Evolutionary conservation across 2,329 filamentous ascomycete species (phyloP).

Genomic region (Penicillium freii): DNA sequence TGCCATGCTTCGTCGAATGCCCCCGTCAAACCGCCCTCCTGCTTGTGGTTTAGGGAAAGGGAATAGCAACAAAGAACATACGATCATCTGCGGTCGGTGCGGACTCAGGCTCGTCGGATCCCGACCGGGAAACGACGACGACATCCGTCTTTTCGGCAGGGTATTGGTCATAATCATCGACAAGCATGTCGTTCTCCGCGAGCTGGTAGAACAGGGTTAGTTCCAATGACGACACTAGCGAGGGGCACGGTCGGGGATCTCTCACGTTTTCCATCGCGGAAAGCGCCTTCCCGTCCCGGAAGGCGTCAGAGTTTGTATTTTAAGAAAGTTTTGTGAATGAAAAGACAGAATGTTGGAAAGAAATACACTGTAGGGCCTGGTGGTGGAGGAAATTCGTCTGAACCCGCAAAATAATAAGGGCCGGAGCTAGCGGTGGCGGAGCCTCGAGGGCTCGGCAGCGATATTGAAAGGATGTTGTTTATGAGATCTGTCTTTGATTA

Average conservation of each 20-base stretch:
- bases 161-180: constrained; percentile 57
- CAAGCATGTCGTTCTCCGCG: constrained; percentile 60
- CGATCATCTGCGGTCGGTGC: constrained; percentile 59
- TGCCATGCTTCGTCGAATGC: background rate
- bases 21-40: background rate
- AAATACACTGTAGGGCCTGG: constrained; percentile 11
- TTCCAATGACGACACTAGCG: constrained; percentile 32
- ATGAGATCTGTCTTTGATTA: background rate
- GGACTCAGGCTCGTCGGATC: constrained; percentile 57
- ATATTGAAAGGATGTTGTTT: constrained; percentile 1
- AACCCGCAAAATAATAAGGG: constrained; percentile 19
- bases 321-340: constrained; percentile 6
- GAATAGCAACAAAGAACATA: constrained; percentile 33
- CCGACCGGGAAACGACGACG: constrained; percentile 61
- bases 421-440: constrained; percentile 31
- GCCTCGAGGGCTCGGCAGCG: constrained; percentile 25
- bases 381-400: constrained; percentile 23
- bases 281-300: constrained; percentile 35
- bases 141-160: constrained; percentile 62
- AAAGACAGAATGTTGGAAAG: constrained; percentile 10
- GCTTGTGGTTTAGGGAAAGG: constrained; percentile 4
- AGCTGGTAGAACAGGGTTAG: constrained; percentile 44
- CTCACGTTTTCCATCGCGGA: constrained; percentile 49
- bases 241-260: constrained; percentile 26
- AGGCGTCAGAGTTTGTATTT: constrained; percentile 26